phyloP scores from a whole-genome alignment of 1,284 basidiomycete species.

The Trametes polyzona region DNA sequence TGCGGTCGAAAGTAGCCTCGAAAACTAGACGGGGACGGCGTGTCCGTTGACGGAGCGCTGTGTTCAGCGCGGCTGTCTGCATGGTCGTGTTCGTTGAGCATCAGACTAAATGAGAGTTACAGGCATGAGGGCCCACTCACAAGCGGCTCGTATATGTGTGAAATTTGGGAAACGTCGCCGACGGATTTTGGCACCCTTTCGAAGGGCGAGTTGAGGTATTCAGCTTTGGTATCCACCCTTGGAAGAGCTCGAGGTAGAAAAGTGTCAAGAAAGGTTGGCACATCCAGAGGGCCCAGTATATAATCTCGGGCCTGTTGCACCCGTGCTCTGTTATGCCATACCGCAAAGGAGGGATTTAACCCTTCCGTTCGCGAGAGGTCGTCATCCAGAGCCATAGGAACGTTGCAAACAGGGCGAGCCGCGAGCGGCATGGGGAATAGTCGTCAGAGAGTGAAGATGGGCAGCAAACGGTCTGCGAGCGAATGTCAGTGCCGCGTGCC shows the following conservation, averaged over 20 bases:
- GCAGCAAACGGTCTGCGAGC: too few species aligned
- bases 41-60: neutral
- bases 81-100: too few species aligned
- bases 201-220: neutral
- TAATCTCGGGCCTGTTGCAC: neutral
- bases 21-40: constrained; percentile 4
- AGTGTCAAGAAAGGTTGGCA: neutral
- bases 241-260: neutral
- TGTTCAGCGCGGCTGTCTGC: constrained; percentile 1
- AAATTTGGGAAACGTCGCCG: too few species aligned
- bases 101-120: neutral
- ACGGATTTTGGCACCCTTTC: neutral
- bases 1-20: neutral
- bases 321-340: neutral
- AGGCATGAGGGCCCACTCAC: neutral
- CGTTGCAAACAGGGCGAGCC: neutral
- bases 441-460: too few species aligned
- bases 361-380: neutral
- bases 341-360: neutral
- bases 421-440: too few species aligned
- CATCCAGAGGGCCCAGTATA: neutral
- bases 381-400: neutral
- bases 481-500: too few species aligned
- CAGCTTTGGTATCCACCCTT: neutral
- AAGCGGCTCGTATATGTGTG: neutral